phyloP scores from a whole-genome alignment of 2,329 filamentous ascomycete genomes.

The Botrytis sinoallii region DNA sequence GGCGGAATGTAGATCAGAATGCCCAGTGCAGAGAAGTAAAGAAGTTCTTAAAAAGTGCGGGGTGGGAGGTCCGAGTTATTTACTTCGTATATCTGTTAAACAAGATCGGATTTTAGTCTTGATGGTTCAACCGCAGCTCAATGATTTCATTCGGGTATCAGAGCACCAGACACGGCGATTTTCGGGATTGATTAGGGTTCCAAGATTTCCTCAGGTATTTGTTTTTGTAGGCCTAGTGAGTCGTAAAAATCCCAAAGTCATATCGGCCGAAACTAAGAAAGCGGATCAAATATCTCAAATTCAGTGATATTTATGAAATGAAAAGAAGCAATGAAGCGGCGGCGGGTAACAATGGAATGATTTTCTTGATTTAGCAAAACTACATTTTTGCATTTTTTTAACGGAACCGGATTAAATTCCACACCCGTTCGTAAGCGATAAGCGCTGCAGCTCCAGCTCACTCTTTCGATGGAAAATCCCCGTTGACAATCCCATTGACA shows the following conservation, averaged over 20 bases:
- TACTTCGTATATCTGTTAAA: not conserved
- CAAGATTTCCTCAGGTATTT: not conserved
- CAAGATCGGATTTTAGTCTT: not conserved
- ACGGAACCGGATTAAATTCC: slow-evolving; percentile 16
- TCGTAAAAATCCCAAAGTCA: slow-evolving; percentile 13
- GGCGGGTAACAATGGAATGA: not conserved
- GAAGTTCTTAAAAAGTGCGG: not conserved
- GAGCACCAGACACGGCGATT: not conserved
- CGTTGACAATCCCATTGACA: not conserved
- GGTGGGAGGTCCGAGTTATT: not conserved
- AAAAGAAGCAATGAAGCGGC: not conserved
- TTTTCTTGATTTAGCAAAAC: slow-evolving; percentile 6
- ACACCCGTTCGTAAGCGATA: slow-evolving; percentile 8
- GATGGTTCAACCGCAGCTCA: slow-evolving; percentile 1
- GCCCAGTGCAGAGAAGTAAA: not conserved
- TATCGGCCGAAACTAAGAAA: not conserved
- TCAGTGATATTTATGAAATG: not conserved
- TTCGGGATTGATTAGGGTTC: not conserved
- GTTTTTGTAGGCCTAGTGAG: slow-evolving; percentile 8
- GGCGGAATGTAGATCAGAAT: not conserved
- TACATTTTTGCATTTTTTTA: slow-evolving; percentile 14
- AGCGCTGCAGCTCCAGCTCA: not conserved
- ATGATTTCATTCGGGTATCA: slow-evolving; percentile 1
- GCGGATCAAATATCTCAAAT: not conserved
- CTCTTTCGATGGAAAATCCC: not conserved